phyloP scores from a whole-genome alignment of 306 rosid species.

The Prunus campanulata region DNA sequence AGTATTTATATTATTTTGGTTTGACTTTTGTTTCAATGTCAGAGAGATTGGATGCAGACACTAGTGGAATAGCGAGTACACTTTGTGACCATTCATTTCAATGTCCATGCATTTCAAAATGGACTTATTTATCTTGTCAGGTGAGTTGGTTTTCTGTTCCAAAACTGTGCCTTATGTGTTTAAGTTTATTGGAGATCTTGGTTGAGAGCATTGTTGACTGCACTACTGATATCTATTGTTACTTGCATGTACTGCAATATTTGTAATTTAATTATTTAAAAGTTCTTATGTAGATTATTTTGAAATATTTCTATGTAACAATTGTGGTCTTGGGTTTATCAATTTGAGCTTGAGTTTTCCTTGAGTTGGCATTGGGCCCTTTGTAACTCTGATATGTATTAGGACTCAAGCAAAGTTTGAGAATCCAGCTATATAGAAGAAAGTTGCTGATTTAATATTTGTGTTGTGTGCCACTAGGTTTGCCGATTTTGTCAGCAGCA shows the following conservation, averaged over 20 bases:
- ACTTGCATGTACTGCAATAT: background rate
- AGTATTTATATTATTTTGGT: slow-evolving; percentile 12
- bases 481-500: slow-evolving; percentile 84
- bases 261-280: background rate
- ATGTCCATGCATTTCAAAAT: slow-evolving; percentile 89
- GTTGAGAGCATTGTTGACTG: slow-evolving; percentile 15
- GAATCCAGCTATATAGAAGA: slow-evolving; percentile 16
- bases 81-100: slow-evolving; percentile 92
- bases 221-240: background rate
- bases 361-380: background rate
- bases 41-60: slow-evolving; percentile 81
- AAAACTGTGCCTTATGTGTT: slow-evolving; percentile 2
- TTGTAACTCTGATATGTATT: background rate
- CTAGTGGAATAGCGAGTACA: slow-evolving; percentile 76
- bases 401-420: background rate
- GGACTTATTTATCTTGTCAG: slow-evolving; percentile 91
- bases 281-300: background rate
- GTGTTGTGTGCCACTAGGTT: slow-evolving; percentile 52
- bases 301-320: background rate
- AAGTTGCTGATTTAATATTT: slow-evolving; percentile 31
- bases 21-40: slow-evolving; percentile 26
- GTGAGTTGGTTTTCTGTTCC: slow-evolving; percentile 41
- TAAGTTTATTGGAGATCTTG: slow-evolving; percentile 5
- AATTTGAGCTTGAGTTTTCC: background rate
- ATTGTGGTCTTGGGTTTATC: background rate